A percentile compares a stretch with the other conserved stretches of the same genome.
phyloP scores from a whole-genome alignment of 1,284 basidiomycete species.

The Pascua sp. region DNA sequence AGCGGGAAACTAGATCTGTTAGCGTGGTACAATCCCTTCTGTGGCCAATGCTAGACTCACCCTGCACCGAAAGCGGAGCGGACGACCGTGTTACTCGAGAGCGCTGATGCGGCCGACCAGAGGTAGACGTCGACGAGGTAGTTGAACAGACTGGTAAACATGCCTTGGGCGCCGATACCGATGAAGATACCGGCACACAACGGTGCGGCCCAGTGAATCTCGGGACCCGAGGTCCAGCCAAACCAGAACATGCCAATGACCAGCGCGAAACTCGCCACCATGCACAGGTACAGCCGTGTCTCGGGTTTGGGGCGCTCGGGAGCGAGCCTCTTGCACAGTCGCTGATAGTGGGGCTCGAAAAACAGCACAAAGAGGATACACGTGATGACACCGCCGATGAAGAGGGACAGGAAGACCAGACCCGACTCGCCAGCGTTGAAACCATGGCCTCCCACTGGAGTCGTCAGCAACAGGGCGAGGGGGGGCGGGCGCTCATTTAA shows the following conservation, averaged over 20 bases:
- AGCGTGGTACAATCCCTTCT: no score
- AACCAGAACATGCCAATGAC: constrained; percentile 50
- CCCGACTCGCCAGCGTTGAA: constrained; percentile 53
- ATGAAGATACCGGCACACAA: constrained; percentile 51
- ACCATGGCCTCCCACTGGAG: constrained; percentile 44
- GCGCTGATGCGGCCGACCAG: constrained; percentile 53
- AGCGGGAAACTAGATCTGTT: constrained; percentile 37
- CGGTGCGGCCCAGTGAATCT: constrained; percentile 50
- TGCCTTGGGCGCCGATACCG: constrained; percentile 53
- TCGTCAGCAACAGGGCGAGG: no score
- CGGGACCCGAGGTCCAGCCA: constrained; percentile 51
- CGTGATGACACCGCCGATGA: constrained; percentile 45
- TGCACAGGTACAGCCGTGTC: constrained; percentile 40
- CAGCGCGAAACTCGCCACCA: constrained; percentile 49
- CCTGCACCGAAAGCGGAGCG: constrained; percentile 54
- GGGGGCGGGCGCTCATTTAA: no score
- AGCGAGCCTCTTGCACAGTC: constrained; percentile 30
- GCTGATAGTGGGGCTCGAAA: constrained; percentile 27
- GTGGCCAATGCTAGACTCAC: no score
- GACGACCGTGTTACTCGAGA: constrained; percentile 54
- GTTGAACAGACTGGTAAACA: constrained; percentile 56
- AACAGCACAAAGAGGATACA: constrained; percentile 31
- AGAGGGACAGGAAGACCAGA: constrained; percentile 54
- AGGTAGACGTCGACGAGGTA: constrained; percentile 56
- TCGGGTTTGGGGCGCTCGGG: constrained; percentile 33